Conservation (phyloP, 2,329 filamentous ascomycete genomes). For the Colletotrichum limetticola region DNA sequence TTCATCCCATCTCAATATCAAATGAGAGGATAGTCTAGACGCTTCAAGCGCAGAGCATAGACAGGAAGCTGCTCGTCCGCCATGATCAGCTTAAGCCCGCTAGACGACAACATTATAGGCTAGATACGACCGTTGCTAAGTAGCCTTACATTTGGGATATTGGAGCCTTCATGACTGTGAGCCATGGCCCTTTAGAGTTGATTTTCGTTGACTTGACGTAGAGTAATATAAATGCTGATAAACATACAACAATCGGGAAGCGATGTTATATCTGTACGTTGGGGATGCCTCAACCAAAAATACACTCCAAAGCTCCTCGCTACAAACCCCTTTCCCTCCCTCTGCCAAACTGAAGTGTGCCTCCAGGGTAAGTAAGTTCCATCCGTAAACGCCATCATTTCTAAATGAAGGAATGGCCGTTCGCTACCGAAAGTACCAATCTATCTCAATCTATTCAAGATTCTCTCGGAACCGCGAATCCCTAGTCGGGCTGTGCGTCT, state of each 20-base stretch:
- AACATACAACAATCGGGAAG: neutral
- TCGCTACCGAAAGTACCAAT: neutral
- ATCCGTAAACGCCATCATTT: neutral
- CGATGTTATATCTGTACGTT: neutral
- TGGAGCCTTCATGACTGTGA: no score
- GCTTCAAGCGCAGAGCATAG: neutral
- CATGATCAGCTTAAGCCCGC: no score
- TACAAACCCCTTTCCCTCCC: neutral
- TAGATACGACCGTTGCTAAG: neutral
- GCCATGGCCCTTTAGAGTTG: neutral
- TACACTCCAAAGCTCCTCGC: neutral
- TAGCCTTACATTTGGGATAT: neutral
- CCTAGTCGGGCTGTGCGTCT: constrained; percentile 62
- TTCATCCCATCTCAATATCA: neutral
- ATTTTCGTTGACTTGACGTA: neutral
- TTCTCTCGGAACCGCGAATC: constrained; percentile 71
- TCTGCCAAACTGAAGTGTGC: neutral
- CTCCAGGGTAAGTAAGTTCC: neutral
- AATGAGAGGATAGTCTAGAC: neutral
- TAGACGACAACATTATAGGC: neutral
- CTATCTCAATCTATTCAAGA: constrained; percentile 46
- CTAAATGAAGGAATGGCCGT: neutral
- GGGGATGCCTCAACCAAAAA: neutral
- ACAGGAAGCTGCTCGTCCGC: neutral
- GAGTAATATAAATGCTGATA: neutral